Evolutionary conservation across 73 alveolate genomes (phyloP).

Genomic region (Tetrahymena malaccensis): DNA sequence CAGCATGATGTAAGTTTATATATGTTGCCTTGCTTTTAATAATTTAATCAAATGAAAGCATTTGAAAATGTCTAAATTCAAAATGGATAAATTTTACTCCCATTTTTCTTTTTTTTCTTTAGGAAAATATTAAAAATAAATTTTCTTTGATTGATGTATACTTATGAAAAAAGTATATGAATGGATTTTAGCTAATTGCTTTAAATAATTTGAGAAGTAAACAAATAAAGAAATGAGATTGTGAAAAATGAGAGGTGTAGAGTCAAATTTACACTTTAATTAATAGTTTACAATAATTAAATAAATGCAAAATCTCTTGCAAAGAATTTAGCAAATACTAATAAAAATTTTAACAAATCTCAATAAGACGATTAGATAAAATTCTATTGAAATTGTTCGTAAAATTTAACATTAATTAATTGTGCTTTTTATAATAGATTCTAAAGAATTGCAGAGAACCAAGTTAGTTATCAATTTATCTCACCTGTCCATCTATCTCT

Average conservation of each 20-base stretch:
- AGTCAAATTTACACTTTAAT: background rate
- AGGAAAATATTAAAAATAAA: background rate
- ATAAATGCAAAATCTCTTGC: background rate
- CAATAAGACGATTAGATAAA: background rate
- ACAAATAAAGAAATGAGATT: background rate
- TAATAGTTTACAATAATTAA: background rate
- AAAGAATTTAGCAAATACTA: background rate
- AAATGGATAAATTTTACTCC: background rate
- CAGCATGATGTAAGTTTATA: background rate
- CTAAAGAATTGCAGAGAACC: background rate
- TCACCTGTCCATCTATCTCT: background rate
- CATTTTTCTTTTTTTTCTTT: background rate
- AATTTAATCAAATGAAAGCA: background rate
- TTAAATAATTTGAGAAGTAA: background rate
- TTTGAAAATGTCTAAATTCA: background rate
- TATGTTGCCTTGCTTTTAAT: no score
- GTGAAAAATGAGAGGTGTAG: background rate
- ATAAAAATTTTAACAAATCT: background rate
- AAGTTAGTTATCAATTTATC: background rate
- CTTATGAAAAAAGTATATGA: background rate
- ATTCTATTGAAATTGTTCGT: background rate
- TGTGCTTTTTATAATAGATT: background rate
- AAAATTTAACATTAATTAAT: no score
- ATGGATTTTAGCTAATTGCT: background rate
- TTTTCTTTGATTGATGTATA: background rate